Evolutionary conservation across 148 eudicot genomes (phyloP), one percentile per base, ranked within the genome.

Genomic region (Vaccinium vitisidaea): DNA sequence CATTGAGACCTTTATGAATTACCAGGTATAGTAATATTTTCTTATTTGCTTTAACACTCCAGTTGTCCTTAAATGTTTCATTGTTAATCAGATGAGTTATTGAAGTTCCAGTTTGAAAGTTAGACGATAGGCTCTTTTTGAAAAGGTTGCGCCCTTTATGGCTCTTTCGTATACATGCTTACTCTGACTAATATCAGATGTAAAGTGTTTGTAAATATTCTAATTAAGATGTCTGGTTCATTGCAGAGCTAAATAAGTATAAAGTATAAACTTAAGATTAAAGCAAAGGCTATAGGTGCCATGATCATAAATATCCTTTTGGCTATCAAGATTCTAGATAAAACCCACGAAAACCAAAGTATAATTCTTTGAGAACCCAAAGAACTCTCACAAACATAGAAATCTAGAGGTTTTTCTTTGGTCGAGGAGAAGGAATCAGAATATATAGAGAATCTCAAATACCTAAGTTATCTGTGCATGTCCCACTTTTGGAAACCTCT

Each of bases 1-100:
- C 63, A 95, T 97, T 81, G 98, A 93, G 90, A 97, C 99, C 70
- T 97, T 97, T 89, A 97, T 97, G 99, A 97, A 95, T 85, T 97
- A 95, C 86, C 98, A 97, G 96, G 99, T n/a, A n/a, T n/a, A n/a
- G n/a, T 93, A 90, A 54, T 55, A 8, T 80, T 49, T 30, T 58
- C 77, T 54, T 82, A 14, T 15, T 73, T 76, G 12, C 80, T 39
- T 0, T 43, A 48, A 6, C 30, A 54, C n/a, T 53, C 65, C 53
- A 43, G 61, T 76, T 80, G 54, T 75, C 61, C 25, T 75, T 53
- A 6, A 10, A 7, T 49, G 8, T 32, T 39, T 75, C 78, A 75
- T 43, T 19, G 11, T 75, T 70, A 30, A 73, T 39, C 77, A 73
- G 77, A 36, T 39, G n/a, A 71, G 43, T 11, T 36, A 39, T 6